Conservation (phyloP, 2,329 filamentous ascomycete genomes). For the Furcasterigmium furcatum region DNA sequence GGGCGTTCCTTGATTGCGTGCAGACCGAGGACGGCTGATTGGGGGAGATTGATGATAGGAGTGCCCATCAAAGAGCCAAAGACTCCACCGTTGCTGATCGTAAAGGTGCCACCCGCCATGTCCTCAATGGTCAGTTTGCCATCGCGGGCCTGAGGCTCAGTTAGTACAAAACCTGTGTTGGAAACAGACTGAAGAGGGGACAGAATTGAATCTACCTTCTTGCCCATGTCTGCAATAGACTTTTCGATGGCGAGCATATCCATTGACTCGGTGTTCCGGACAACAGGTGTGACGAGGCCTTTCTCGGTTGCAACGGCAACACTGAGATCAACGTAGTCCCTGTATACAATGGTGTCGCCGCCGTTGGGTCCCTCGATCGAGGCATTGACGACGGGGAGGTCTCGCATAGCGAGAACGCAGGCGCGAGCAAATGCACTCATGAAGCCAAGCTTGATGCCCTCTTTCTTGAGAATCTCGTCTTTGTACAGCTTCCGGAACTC, state of each 20-base stretch:
- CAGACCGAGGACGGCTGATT: constrained; percentile 86
- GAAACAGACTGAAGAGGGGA: not conserved
- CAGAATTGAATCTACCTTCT: constrained; percentile 64
- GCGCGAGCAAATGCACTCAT: constrained; percentile 97
- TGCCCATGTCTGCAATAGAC: constrained; percentile 82
- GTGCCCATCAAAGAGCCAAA: constrained; percentile 98
- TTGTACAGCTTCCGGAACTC: constrained; percentile 97
- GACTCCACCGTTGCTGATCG: constrained; percentile 95
- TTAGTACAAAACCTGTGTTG: constrained; percentile 3
- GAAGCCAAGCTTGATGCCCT: constrained; percentile 97
- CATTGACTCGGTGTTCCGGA: constrained; percentile 87
- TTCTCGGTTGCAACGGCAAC: constrained; percentile 97
- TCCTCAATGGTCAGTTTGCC: constrained; percentile 98
- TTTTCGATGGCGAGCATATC: constrained; percentile 88
- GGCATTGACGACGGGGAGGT: constrained; percentile 91
- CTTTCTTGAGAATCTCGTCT: constrained; percentile 93
- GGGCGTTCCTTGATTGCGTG: constrained; percentile 96
- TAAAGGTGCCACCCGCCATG: constrained; percentile 98
- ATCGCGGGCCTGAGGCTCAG: constrained; percentile 72
- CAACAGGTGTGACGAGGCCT: constrained; percentile 92
- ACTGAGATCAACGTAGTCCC: constrained; percentile 96
- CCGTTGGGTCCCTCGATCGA: constrained; percentile 95
- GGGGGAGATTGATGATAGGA: constrained; percentile 95
- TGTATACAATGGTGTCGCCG: constrained; percentile 96
- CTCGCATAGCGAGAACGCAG: constrained; percentile 86